Percentiles rank a stretch among this genome's conserved stretches.
phyloP scores from a whole-genome alignment of 257 asterid species.

The Rhazya stricta region DNA sequence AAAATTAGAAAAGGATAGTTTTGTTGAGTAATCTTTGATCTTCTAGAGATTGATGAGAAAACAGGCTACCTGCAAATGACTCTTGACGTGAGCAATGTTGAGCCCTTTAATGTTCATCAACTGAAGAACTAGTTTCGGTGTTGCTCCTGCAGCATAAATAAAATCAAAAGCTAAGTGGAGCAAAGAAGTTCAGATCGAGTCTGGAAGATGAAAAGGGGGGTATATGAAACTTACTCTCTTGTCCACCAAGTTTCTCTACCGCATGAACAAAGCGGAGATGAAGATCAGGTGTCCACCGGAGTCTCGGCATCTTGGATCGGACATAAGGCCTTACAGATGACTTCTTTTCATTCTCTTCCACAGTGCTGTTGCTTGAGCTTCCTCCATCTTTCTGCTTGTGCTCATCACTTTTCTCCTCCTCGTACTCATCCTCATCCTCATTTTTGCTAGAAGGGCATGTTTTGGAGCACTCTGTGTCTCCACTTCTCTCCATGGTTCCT shows the following conservation, averaged over 20 bases:
- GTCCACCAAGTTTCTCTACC: conserved; percentile 88
- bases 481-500: conserved; percentile 37
- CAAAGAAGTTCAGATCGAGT: neutral
- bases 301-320: conserved; percentile 83
- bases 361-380: conserved; percentile 75
- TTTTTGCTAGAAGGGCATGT: conserved; percentile 26
- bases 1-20: neutral
- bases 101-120: conserved; percentile 78
- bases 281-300: conserved; percentile 88
- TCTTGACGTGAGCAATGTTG: conserved; percentile 87
- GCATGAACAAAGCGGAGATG: conserved; percentile 69
- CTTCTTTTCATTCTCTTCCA: conserved; percentile 60
- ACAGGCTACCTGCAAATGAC: conserved; percentile 70
- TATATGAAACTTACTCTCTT: conserved; percentile 54
- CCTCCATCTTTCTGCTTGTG: conserved; percentile 50
- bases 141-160: conserved; percentile 60
- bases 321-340: conserved; percentile 65
- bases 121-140: conserved; percentile 77
- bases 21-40: neutral
- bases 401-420: conserved; percentile 10
- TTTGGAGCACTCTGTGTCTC: conserved; percentile 39
- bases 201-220: neutral
- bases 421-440: conserved; percentile 43
- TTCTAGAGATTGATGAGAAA: neutral
- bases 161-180: conserved; percentile 2